phyloP scores from a whole-genome alignment of 2,329 filamentous ascomycete species.

The Alternaria alternata region DNA sequence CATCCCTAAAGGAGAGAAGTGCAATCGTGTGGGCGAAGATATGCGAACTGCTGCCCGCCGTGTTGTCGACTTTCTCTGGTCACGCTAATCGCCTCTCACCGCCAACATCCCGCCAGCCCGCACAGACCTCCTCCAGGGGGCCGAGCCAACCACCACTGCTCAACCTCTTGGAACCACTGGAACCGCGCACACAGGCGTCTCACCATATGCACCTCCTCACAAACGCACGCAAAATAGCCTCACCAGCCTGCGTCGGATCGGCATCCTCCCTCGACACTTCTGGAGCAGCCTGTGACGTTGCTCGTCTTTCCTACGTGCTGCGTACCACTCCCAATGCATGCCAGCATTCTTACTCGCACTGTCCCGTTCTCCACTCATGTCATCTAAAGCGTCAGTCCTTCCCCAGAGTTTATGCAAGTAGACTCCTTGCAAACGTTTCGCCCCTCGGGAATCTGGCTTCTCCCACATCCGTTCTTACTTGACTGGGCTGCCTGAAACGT shows the following conservation, averaged over 20 bases:
- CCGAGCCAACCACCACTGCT: conserved; percentile 24
- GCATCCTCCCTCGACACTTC: conserved; percentile 4
- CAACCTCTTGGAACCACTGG: conserved; percentile 18
- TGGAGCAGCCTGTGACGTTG: conserved; percentile 16
- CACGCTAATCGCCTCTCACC: conserved; percentile 32
- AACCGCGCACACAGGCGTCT: conserved; percentile 26
- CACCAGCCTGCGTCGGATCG: conserved; percentile 4
- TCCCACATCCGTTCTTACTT: conserved; percentile 10
- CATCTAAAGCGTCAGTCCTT: conserved; percentile 13
- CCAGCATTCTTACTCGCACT: conserved; percentile 14
- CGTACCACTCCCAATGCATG: conserved; percentile 12
- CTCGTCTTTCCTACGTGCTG: conserved; percentile 11
- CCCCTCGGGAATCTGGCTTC: conserved; percentile 7
- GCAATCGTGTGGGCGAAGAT: conserved; percentile 14
- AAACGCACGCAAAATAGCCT: conserved; percentile 16
- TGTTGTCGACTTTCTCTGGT: conserved; percentile 30
- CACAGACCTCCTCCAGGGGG: conserved; percentile 22
- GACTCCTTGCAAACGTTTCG: conserved; percentile 14
- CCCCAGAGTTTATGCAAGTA: conserved; percentile 8
- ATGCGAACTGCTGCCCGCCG: conserved; percentile 17
- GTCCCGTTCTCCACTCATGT: conserved; percentile 11
- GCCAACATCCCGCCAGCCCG: conserved; percentile 30
- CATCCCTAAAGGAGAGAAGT: conserved; percentile 30
- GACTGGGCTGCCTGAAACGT: neutral
- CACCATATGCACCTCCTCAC: conserved; percentile 25